A percentile compares a stretch with the other conserved stretches of the same genome.
Conservation (phyloP, 139 green algal genomes). For the Picochlorum sp. region DNA sequence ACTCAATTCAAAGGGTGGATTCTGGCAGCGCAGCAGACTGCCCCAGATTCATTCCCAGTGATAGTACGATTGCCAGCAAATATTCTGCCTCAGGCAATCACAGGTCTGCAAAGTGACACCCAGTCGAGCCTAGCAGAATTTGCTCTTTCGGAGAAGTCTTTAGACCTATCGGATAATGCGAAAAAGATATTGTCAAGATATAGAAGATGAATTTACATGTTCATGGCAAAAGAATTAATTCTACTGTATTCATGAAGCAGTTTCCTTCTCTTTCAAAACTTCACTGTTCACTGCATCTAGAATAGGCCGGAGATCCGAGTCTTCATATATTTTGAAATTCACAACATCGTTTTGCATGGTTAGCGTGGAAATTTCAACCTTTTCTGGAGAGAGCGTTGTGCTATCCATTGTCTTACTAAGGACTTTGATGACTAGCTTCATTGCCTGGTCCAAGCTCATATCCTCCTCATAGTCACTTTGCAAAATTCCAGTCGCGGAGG, state of each 20-base stretch:
- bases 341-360: constrained; percentile 43
- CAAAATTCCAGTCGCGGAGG: constrained; percentile 77
- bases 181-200: constrained; percentile 2
- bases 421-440: constrained; percentile 84
- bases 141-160: constrained; percentile 4
- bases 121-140: constrained; percentile 10
- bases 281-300: constrained; percentile 66
- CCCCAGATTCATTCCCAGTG: constrained; percentile 46
- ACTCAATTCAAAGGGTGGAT: constrained; percentile 74
- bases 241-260: constrained; percentile 5
- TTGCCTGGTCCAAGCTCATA: constrained; percentile 56
- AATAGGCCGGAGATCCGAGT: constrained; percentile 61
- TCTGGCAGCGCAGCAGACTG: constrained; percentile 49
- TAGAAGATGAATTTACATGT: not conserved
- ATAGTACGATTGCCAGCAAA: constrained; percentile 42
- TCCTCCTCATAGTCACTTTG: constrained; percentile 89
- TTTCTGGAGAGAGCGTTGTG: constrained; percentile 80
- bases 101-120: not conserved
- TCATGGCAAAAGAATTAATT: not conserved
- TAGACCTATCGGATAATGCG: not conserved
- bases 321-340: constrained; percentile 63
- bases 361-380: constrained; percentile 91
- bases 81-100: constrained; percentile 11
- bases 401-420: constrained; percentile 95
- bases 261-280: constrained; percentile 47